Conservation (phyloP, 345 rosid species). For the Dipteronia sinensis region DNA sequence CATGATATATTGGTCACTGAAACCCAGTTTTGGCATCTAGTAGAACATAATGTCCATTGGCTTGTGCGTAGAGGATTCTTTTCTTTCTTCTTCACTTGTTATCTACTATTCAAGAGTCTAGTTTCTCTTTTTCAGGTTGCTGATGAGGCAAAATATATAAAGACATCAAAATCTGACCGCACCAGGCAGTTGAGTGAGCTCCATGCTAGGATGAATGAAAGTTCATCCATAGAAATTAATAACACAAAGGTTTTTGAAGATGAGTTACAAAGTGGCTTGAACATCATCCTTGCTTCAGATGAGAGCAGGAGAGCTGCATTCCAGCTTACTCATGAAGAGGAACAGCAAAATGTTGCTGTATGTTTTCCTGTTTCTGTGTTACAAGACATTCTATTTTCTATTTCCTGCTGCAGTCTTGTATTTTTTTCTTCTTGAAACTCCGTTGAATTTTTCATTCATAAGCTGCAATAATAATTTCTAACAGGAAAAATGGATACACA, state of each 20-base stretch:
- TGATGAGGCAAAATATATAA: slow-evolving; percentile 79
- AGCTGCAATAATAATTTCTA: slow-evolving; percentile 14
- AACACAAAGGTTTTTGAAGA: slow-evolving; percentile 73
- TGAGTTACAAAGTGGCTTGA: slow-evolving; percentile 65
- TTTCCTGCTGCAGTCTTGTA: slow-evolving; percentile 3
- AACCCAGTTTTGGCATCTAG: neutral
- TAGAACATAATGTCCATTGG: slow-evolving; percentile 3
- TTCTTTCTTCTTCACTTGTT: neutral
- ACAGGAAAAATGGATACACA: slow-evolving; percentile 93
- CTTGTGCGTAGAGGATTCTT: neutral
- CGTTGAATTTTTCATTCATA: slow-evolving; percentile 9
- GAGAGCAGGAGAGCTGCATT: slow-evolving; percentile 72
- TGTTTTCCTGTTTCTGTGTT: slow-evolving; percentile 22
- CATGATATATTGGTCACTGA: neutral
- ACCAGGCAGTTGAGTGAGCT: slow-evolving; percentile 68
- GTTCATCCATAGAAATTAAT: slow-evolving; percentile 48
- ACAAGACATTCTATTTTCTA: neutral
- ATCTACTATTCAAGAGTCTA: slow-evolving; percentile 9
- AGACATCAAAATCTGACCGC: slow-evolving; percentile 66
- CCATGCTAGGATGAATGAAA: slow-evolving; percentile 61
- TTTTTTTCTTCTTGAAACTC: neutral
- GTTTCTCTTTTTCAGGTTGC: slow-evolving; percentile 47
- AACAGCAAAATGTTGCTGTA: slow-evolving; percentile 87
- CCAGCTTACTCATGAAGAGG: slow-evolving; percentile 76
- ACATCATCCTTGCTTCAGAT: slow-evolving; percentile 69